A percentile compares a stretch with the other conserved stretches of the same genome.
Conservation (phyloP, 139 green algal genomes). For the Pleodorina starrii region DNA sequence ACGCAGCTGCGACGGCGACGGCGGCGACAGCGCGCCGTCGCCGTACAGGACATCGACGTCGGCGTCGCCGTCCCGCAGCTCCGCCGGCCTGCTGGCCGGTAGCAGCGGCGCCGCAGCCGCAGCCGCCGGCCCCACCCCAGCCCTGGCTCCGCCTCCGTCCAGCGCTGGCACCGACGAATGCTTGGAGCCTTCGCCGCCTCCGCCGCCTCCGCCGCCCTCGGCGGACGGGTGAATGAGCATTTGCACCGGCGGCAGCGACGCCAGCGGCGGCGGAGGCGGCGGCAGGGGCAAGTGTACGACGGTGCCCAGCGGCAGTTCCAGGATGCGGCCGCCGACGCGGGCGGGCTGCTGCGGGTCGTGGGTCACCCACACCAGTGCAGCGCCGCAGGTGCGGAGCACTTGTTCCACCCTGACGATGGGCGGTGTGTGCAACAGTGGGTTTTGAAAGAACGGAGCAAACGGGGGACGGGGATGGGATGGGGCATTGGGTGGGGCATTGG, state of each 20-base stretch:
- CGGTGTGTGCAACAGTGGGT: neutral
- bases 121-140: no score
- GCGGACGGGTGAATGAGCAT: neutral
- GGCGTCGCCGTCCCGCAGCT: constrained; percentile 7
- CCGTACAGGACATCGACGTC: neutral
- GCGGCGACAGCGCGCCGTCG: neutral
- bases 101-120: no score
- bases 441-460: neutral
- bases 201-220: neutral
- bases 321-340: constrained; percentile 77
- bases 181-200: neutral
- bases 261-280: neutral
- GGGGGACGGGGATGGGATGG: neutral
- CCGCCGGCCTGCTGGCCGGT: neutral
- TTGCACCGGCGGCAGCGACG: neutral
- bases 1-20: neutral
- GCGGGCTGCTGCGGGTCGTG: constrained; percentile 84
- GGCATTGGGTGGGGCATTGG: neutral
- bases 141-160: neutral
- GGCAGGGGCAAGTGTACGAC: constrained; percentile 35
- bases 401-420: constrained; percentile 76
- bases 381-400: constrained; percentile 72
- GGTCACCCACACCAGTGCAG: constrained; percentile 84
- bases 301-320: constrained; percentile 79
- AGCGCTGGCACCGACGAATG: neutral